Conservation (phyloP, 306 rosid species). For the cucumber (Cucumis sativus) region DNA sequence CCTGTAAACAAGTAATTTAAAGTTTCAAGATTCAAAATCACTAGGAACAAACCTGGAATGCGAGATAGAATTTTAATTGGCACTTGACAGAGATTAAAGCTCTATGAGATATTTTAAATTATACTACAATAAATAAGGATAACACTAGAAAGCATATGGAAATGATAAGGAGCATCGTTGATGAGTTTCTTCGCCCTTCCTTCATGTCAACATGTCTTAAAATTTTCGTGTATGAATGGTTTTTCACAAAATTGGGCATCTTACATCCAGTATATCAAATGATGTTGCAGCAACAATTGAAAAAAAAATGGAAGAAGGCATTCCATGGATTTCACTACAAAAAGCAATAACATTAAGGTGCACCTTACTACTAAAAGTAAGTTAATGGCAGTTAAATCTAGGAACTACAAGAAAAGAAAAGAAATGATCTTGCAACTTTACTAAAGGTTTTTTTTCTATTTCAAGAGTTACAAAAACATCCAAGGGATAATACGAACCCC, state of each 20-base stretch:
- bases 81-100: not conserved
- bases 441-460: not conserved
- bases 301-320: not conserved
- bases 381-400: not conserved
- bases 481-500: not conserved
- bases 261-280: not conserved
- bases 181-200: not conserved
- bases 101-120: not conserved
- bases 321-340: not conserved
- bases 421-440: not conserved
- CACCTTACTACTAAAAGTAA: not conserved
- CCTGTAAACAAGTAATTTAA: constrained; percentile 33
- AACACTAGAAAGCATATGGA: not conserved
- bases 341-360: not conserved
- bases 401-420: not conserved
- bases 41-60: not conserved
- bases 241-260: not conserved
- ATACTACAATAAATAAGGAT: not conserved
- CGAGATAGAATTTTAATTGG: not conserved
- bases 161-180: not conserved
- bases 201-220: not conserved
- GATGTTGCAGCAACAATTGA: not conserved
- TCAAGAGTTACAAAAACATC: not conserved
- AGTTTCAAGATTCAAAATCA: constrained; percentile 11
- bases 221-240: not conserved